phyloP scores from a whole-genome alignment of 2,329 filamentous ascomycete genomes.

The Phyllosticta capitalensis region DNA sequence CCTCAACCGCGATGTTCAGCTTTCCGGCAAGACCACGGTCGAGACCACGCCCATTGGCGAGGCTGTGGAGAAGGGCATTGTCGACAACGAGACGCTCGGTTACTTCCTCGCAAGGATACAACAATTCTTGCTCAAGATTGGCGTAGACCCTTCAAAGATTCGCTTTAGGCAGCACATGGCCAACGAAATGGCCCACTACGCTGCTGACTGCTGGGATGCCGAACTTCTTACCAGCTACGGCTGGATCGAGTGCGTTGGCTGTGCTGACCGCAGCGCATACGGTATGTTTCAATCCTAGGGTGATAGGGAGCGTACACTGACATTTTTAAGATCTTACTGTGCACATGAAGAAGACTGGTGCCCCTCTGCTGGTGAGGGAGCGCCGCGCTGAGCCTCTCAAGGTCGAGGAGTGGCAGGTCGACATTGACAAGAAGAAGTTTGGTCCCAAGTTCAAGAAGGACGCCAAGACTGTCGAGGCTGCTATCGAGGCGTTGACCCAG shows the following conservation, averaged over 20 bases:
- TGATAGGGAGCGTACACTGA: slow-evolving; percentile 78
- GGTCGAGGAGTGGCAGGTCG: slow-evolving; percentile 79
- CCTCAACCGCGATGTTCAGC: slow-evolving; percentile 75
- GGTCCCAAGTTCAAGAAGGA: slow-evolving; percentile 94
- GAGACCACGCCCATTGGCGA: slow-evolving; percentile 70
- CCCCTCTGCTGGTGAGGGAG: slow-evolving; percentile 76
- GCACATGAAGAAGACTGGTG: slow-evolving; percentile 79
- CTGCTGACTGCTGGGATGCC: slow-evolving; percentile 94
- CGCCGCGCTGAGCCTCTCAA: slow-evolving; percentile 65
- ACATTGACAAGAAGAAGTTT: slow-evolving; percentile 91
- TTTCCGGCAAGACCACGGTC: slow-evolving; percentile 71
- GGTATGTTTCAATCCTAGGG: slow-evolving; percentile 46
- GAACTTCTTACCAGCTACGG: slow-evolving; percentile 85
- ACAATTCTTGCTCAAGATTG: slow-evolving; percentile 80
- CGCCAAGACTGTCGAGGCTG: slow-evolving; percentile 72
- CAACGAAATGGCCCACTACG: slow-evolving; percentile 88
- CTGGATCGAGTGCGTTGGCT: slow-evolving; percentile 98
- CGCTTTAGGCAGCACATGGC: slow-evolving; percentile 97
- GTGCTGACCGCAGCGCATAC: slow-evolving; percentile 90
- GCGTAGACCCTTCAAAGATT: slow-evolving; percentile 77
- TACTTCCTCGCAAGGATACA: slow-evolving; percentile 96
- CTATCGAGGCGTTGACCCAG: slow-evolving; percentile 66
- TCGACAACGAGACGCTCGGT: slow-evolving; percentile 95
- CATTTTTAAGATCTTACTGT: slow-evolving; percentile 58
- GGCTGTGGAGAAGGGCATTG: slow-evolving; percentile 70